Evolutionary conservation across 225 moss, liverwort and hornwort species (phyloP), one percentile per base, ranked within the genome.

Genomic region (Neckera pumila): DNA sequence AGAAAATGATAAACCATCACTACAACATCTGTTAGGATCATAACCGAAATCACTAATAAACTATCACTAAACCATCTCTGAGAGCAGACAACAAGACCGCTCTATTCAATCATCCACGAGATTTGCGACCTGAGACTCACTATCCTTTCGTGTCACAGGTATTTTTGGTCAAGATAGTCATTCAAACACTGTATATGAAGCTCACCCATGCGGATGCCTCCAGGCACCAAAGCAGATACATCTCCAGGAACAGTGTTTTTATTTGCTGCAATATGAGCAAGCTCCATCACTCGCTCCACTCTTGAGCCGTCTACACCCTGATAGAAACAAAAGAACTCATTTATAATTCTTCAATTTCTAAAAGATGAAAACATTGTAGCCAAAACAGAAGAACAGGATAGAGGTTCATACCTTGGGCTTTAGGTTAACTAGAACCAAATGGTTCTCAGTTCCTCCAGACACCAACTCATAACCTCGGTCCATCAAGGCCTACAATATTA

Each of bases 271-370:
- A 98, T 98, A 80, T 98, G 98, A 58, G 97, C 90, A 70, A 98
- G 94, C 92, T 98, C 98, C 98, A 97, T 79, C 72, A 98, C 96
- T 84, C 95, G 94, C 89, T 98, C 98, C 65, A 98, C 98, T 90
- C 98, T 95, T n/a, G 98, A 98, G 87, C 98, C 98, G 91, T 98
- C 98, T 33, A 98, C 94, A 57, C 98, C 98, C 98, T 97, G 92
- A 31, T 59, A 90, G 28, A 80, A 86, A 42, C 15, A 36, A 73
- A 85, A 82, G 36, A n/a, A 73, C 9, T 58, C 49, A 65, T 54
- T 28, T 17, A 43, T 56, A 47, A 47, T 47, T 58, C 38, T 84
- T 65, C 57, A 63, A 58, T 40, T 30, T 65, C 43, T 23, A 83
- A 77, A 42, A 53, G 51, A 22, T 51, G 65, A 45, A 74, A 49